These are phyloP conservation scores for Nicotiana benthamiana DNA, from an alignment of 257 asterid species.

Conservation along the genomic window DNA sequence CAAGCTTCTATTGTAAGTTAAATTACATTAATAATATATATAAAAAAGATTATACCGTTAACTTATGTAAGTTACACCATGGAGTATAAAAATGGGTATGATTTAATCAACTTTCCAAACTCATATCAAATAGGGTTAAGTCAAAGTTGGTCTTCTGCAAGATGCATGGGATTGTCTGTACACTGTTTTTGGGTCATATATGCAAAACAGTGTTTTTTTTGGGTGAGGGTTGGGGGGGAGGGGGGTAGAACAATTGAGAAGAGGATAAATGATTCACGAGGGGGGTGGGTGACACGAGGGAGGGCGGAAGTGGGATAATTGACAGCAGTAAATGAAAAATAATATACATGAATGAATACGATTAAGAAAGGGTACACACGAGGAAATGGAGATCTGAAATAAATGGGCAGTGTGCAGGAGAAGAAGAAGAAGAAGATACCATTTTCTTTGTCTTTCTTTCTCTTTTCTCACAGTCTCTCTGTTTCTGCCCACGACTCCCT, in stretches of 20 bases:
- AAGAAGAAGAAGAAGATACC: slow-evolving; percentile 14
- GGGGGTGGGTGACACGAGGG: slow-evolving; percentile 1
- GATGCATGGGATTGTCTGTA: not conserved
- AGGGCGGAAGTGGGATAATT: not conserved
- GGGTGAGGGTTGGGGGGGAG: not conserved
- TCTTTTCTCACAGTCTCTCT: not conserved
- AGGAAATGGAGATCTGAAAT: slow-evolving; percentile 36
- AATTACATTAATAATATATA: too few species aligned
- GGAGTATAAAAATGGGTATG: not conserved
- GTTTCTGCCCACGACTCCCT: not conserved
- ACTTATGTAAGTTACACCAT: too few species aligned
- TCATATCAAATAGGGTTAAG: not conserved
- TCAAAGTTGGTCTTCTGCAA: slow-evolving; percentile 7
- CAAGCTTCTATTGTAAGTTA: too few species aligned
- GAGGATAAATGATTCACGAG: slow-evolving; percentile 49
- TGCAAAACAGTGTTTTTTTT: too few species aligned
- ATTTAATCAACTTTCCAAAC: not conserved
- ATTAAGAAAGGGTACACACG: slow-evolving; percentile 31
- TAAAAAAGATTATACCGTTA: too few species aligned
- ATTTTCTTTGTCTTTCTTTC: slow-evolving; percentile 22
- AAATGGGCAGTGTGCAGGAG: slow-evolving; percentile 23
- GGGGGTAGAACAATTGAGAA: not conserved
- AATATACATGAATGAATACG: not conserved
- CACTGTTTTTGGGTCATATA: not conserved
- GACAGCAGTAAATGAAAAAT: not conserved